These are phyloP conservation scores for Hamamelis virginiana DNA, from an alignment of 164 flowering plant species.

Conservation along the genomic window DNA sequence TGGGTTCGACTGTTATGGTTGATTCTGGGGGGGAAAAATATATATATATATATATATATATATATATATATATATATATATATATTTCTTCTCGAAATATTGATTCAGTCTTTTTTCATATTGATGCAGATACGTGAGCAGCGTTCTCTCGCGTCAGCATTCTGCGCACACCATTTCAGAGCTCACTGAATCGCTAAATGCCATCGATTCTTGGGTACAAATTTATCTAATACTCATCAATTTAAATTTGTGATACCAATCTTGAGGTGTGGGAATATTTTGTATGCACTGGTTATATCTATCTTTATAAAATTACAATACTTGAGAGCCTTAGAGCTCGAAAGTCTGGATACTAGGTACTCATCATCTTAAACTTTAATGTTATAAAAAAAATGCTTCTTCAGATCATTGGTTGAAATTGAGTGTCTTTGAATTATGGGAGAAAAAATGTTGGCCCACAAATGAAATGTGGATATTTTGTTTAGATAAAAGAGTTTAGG, in stretches of 20 bases:
- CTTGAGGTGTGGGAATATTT: background rate
- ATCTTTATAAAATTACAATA: background rate
- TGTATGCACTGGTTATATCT: background rate
- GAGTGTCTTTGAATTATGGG: too few species aligned
- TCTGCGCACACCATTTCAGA: conserved; percentile 50
- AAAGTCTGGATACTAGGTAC: too few species aligned
- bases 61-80: too few species aligned
- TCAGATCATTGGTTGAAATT: too few species aligned
- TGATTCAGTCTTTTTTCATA: conserved; percentile 6
- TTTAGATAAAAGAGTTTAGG: too few species aligned
- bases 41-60: too few species aligned
- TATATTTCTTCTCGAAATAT: conserved; percentile 5
- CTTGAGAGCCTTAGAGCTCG: background rate
- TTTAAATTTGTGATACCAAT: background rate
- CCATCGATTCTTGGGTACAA: conserved; percentile 66
- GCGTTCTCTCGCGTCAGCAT: conserved; percentile 60
- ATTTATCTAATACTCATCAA: background rate
- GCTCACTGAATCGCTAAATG: conserved; percentile 48
- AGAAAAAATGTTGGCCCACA: too few species aligned
- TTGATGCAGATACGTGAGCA: conserved; percentile 66
- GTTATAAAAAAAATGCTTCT: too few species aligned
- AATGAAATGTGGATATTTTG: too few species aligned
- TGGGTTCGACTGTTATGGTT: background rate
- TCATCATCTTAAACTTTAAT: too few species aligned
- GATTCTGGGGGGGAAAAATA: background rate